These are phyloP conservation scores for Entomortierella beljakovae DNA, from an alignment of 192 early-diverging fungal species.

Conservation along the genomic window DNA sequence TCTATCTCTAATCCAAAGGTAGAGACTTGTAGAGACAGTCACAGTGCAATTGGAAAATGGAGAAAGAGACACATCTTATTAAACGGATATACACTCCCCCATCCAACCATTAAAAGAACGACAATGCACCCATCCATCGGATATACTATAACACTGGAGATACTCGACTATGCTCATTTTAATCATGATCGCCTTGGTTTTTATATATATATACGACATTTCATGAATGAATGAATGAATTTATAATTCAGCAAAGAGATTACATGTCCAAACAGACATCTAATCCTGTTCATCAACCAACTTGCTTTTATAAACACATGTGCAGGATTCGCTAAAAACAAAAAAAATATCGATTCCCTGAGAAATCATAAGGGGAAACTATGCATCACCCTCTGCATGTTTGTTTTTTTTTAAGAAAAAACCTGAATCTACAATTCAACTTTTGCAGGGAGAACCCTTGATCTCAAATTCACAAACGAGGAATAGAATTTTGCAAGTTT, in stretches of 20 bases:
- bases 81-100: constrained; percentile 8
- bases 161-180: neutral
- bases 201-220: neutral
- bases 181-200: neutral
- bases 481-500: too few relatives aligned
- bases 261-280: constrained; percentile 35
- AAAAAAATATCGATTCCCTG: neutral
- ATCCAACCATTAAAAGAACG: constrained; percentile 6
- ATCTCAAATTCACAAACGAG: neutral
- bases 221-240: neutral
- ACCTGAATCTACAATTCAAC: neutral
- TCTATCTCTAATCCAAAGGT: constrained; percentile 53
- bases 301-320: too few relatives aligned
- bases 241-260: neutral
- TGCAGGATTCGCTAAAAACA: neutral
- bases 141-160: neutral
- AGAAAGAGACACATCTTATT: neutral
- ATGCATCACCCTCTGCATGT: constrained; percentile 42
- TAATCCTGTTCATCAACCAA: constrained; percentile 7
- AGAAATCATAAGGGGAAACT: constrained; percentile 27
- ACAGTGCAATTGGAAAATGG: neutral
- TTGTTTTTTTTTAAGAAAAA: too few relatives aligned
- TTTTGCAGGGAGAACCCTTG: constrained; percentile 11
- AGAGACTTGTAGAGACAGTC: constrained; percentile 42
- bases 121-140: constrained; percentile 9